A percentile compares a stretch with the other conserved stretches of the same genome.
Conservation (phyloP, 257 asterid species). For the Capsicum rhomboideum region DNA sequence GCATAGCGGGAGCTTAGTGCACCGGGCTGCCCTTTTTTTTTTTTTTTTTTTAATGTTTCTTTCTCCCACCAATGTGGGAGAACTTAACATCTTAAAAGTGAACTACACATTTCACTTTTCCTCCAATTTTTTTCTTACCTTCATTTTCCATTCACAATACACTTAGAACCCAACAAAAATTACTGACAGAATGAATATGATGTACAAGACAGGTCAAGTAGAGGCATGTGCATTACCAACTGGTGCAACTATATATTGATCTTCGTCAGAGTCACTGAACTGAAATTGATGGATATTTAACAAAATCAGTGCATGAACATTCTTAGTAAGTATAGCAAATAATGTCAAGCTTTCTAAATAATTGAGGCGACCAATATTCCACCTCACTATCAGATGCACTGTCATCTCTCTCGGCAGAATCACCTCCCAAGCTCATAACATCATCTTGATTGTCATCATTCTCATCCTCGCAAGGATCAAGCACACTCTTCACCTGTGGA, state of each 20-base stretch:
- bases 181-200: background rate
- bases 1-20: no score
- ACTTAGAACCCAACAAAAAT: no score
- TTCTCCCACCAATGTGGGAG: no score
- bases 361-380: background rate
- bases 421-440: constrained; percentile 60
- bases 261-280: constrained; percentile 72
- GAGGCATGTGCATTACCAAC: constrained; percentile 30
- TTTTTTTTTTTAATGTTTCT: no score
- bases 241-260: constrained; percentile 60
- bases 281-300: constrained; percentile 23
- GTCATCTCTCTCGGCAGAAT: constrained; percentile 39
- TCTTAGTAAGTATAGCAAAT: background rate
- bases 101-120: no score
- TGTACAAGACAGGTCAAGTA: background rate
- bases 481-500: constrained; percentile 87
- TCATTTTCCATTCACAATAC: no score
- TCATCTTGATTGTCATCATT: constrained; percentile 60
- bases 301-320: background rate
- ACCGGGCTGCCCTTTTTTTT: no score
- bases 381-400: constrained; percentile 80
- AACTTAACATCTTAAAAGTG: no score
- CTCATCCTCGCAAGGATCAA: constrained; percentile 94
- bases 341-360: background rate
- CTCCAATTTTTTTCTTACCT: no score